Evolutionary conservation across 208 protist genomes (phyloP).

Genomic region (Acanthamoeba royreba): DNA sequence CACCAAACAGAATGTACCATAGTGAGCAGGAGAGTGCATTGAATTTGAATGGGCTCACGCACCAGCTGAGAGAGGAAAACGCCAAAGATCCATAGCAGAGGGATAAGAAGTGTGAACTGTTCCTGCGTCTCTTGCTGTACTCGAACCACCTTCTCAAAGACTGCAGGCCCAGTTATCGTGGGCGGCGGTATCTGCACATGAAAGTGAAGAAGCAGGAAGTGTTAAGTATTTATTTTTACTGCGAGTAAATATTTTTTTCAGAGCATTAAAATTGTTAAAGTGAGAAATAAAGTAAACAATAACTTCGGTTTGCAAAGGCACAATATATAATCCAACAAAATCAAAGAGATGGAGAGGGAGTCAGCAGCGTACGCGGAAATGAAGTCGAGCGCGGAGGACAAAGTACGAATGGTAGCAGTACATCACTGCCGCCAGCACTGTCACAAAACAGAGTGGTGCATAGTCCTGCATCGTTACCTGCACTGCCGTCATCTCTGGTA

Average conservation of each 20-base stretch:
- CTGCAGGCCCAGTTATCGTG: not conserved
- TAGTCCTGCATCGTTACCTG: not conserved
- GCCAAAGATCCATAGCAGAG: slow-evolving; percentile 1
- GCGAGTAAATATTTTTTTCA: not conserved
- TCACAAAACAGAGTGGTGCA: not conserved
- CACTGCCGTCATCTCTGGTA: not conserved
- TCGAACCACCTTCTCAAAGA: not conserved
- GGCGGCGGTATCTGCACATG: not conserved
- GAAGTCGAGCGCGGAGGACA: not conserved
- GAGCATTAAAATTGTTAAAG: too few relatives aligned
- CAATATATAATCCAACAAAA: not conserved
- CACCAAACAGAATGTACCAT: not conserved
- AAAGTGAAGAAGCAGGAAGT: not conserved
- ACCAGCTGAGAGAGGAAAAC: slow-evolving; percentile 11
- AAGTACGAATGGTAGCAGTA: slow-evolving; percentile 23
- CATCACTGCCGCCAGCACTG: not conserved
- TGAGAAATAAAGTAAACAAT: too few relatives aligned
- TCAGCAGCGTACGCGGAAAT: not conserved
- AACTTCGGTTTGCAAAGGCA: not conserved
- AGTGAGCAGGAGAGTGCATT: not conserved
- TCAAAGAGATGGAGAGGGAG: not conserved
- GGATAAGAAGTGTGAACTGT: not conserved
- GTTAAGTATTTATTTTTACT: not conserved
- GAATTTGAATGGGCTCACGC: too few relatives aligned
- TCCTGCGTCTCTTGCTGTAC: slow-evolving; percentile 8